A percentile compares a stretch with the other conserved stretches of the same genome.
phyloP scores from a whole-genome alignment of 2,329 filamentous ascomycete genomes.

The Parastagonospora nodorum region DNA sequence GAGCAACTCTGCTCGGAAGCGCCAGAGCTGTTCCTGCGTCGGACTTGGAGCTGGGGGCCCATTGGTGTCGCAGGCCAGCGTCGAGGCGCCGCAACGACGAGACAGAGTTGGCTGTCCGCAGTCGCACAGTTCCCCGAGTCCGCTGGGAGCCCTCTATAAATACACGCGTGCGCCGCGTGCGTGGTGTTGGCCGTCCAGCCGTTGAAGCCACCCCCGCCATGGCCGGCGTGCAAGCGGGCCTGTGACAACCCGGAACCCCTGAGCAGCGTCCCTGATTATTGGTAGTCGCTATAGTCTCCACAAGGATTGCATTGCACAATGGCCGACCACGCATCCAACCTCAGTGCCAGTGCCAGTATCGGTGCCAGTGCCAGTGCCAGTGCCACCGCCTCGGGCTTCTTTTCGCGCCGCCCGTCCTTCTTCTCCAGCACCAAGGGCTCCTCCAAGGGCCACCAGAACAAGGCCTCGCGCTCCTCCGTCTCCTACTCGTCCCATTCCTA shows the following conservation, averaged over 20 bases:
- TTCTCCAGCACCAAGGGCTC: slow-evolving; percentile 23
- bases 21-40: slow-evolving; percentile 17
- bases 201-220: slow-evolving; percentile 2
- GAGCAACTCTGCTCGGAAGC: not conserved
- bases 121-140: not conserved
- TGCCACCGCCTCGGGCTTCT: slow-evolving; percentile 23
- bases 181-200: too few species aligned
- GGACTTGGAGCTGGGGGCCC: slow-evolving; percentile 4
- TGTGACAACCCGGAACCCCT: slow-evolving; percentile 4
- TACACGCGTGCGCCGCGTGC: not conserved
- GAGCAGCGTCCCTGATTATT: not conserved
- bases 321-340: slow-evolving; percentile 17
- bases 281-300: not conserved
- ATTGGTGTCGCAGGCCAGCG: slow-evolving; percentile 14
- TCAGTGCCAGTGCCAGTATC: slow-evolving; percentile 6
- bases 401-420: slow-evolving; percentile 39
- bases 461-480: slow-evolving; percentile 12
- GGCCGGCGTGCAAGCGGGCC: not conserved
- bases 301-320: slow-evolving; percentile 9
- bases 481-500: slow-evolving; percentile 6
- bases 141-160: not conserved
- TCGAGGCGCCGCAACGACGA: slow-evolving; percentile 7
- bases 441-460: slow-evolving; percentile 8
- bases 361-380: too few species aligned
- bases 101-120: not conserved